Percentiles rank a stretch among this genome's conserved stretches.
phyloP scores from a whole-genome alignment of 495 filamentous ascomycete genomes.

The Lasiosphaeria hispida region DNA sequence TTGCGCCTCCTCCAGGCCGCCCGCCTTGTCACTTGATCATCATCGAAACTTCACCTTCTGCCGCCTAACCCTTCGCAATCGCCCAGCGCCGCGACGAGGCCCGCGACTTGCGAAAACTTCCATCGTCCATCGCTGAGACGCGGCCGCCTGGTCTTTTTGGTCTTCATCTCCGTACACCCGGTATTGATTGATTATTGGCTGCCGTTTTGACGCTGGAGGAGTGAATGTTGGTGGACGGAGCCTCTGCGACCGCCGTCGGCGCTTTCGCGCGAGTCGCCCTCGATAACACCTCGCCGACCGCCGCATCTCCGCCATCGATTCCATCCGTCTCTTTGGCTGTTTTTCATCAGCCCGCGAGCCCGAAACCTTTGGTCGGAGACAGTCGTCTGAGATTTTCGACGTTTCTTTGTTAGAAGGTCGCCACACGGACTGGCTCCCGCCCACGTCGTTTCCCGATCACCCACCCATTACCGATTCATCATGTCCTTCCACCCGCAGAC shows the following conservation, averaged over 20 bases:
- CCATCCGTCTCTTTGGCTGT: slow-evolving; percentile 23
- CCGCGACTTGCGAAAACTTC: slow-evolving; percentile 23
- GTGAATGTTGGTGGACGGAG: slow-evolving; percentile 26
- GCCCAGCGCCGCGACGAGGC: slow-evolving; percentile 29
- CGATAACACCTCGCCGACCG: slow-evolving; percentile 28
- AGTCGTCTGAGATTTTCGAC: slow-evolving; percentile 8
- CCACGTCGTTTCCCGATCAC: slow-evolving; percentile 19
- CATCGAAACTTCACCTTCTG: slow-evolving; percentile 28
- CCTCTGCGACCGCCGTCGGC: slow-evolving; percentile 28
- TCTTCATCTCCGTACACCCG: not conserved
- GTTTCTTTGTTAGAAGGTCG: slow-evolving; percentile 25
- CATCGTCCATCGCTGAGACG: not conserved
- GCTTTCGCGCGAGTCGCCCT: slow-evolving; percentile 42
- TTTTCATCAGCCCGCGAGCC: not conserved
- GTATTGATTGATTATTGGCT: slow-evolving; percentile 11
- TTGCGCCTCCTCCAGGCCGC: slow-evolving; percentile 15
- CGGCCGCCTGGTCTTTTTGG: not conserved
- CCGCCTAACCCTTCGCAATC: slow-evolving; percentile 24
- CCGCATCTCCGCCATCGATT: slow-evolving; percentile 26
- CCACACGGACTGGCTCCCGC: slow-evolving; percentile 11
- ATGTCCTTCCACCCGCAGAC: slow-evolving; percentile 59
- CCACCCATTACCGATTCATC: slow-evolving; percentile 30
- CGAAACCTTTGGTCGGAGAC: not conserved
- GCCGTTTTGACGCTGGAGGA: slow-evolving; percentile 22
- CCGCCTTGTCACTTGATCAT: slow-evolving; percentile 21